Evolutionary conservation across 2,329 filamentous ascomycete genomes (phyloP).

Genomic region (Fonsecaea multimorphosa): DNA sequence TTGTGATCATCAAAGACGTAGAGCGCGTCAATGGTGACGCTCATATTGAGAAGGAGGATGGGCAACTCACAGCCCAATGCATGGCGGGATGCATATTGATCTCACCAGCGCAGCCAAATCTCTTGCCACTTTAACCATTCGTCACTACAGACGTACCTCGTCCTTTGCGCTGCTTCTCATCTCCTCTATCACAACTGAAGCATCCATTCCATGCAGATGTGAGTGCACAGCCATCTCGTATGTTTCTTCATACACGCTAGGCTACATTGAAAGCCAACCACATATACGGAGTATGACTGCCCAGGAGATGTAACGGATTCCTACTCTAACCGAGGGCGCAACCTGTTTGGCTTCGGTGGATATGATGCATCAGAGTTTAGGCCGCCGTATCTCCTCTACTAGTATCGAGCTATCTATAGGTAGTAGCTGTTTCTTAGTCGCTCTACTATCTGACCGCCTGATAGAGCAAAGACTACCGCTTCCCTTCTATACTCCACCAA

Average conservation of each 20-base stretch:
- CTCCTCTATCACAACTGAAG: background rate
- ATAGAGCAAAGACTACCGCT: background rate
- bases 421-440: background rate
- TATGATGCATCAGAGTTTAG: background rate
- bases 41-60: constrained; percentile 63
- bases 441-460: background rate
- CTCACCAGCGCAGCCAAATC: background rate
- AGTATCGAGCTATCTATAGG: background rate
- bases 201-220: background rate
- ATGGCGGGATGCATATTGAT: background rate
- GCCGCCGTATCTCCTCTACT: background rate
- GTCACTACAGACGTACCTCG: background rate
- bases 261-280: background rate
- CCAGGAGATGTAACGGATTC: background rate
- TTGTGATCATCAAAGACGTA: constrained; percentile 97
- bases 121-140: background rate
- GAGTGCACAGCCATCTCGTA: too few species aligned
- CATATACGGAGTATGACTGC: background rate
- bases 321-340: background rate
- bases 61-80: background rate
- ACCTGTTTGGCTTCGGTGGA: background rate
- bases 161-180: background rate
- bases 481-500: background rate
- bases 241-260: too few species aligned
- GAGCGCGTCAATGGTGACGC: constrained; percentile 87